Evolutionary conservation across 768 basidiomycete species (phyloP), one percentile per base, ranked within the genome.

Genomic region (Dictyophora rubrovolvata): DNA sequence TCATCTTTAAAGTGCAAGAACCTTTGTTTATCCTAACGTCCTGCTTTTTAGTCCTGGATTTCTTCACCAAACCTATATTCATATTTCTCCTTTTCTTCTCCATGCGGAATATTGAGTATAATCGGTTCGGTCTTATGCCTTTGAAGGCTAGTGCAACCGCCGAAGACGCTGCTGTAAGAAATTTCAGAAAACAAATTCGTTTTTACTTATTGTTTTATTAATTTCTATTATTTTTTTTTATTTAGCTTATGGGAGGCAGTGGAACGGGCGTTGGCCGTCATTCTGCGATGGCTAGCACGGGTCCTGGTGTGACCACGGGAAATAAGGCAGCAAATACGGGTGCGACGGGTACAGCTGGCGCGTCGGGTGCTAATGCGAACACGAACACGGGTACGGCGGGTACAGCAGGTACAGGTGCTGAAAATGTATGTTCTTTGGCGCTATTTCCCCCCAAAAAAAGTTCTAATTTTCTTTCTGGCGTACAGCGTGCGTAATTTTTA

Each of bases 91-190:
- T 28, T 2, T 14, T 54, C 20, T 54, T 20, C 23, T 23, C 53
- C 8, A 54, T 54, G 53, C 23, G 53, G 20, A 54, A 54, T 34
- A 54, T 54, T 17, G 53, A 23, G 14, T 54, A 54, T 54, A 23
- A n/a, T 54, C 53, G 53, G 23, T 54, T 54, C 20, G 53, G 23
- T 10, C 28, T 54, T 17, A 28, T 23, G 18, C 28, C 53, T 2
- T 23, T 23, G 17, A 54, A 54, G 34, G 53, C 53, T 23, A 54
- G 23, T 7, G 53, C 23, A n/a, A 20, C 53, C 8, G 18, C 53
- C 12, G 53, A 23, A 36, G 23, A 23, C 14, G 53, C 23, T 28
- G 23, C 21, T 28, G 46, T 47, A 35, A 48, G 28, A 60, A 37
- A 28, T 28, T 28, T 28, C 28, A 28, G 28, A 28, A 28, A 28